phyloP scores from a whole-genome alignment of 2,329 filamentous ascomycete species.

The Didymella lethalis region DNA sequence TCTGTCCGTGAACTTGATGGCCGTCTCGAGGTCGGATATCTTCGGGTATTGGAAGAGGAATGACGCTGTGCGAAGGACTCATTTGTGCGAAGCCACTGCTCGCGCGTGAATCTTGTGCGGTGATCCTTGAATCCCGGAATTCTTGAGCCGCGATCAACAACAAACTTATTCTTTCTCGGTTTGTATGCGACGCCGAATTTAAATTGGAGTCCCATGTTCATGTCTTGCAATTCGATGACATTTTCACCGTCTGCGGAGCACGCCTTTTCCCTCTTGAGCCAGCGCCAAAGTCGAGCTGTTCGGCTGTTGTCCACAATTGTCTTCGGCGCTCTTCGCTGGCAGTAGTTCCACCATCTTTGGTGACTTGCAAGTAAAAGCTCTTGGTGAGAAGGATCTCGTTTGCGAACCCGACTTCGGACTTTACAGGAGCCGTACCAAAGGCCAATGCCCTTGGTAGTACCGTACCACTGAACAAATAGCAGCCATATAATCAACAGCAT shows the following conservation, averaged over 20 bases:
- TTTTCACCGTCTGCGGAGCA: not conserved
- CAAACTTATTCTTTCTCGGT: not conserved
- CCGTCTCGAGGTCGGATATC: not conserved
- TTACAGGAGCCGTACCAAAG: no score
- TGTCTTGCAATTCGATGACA: not conserved
- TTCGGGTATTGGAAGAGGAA: not conserved
- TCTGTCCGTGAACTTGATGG: conserved; percentile 1
- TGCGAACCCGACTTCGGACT: not conserved
- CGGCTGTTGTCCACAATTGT: not conserved
- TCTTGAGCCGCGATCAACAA: not conserved
- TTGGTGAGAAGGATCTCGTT: not conserved
- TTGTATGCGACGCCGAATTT: not conserved
- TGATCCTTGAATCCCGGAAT: conserved; percentile 1
- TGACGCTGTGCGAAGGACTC: not conserved
- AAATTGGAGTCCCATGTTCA: not conserved
- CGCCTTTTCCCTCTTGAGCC: not conserved
- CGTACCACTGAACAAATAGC: not conserved
- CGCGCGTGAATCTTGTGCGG: not conserved
- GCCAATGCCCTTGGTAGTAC: no score
- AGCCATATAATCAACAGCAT: not conserved
- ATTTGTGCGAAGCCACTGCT: not conserved
- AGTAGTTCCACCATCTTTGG: not conserved
- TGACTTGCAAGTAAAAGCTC: not conserved
- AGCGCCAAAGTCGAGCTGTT: not conserved
- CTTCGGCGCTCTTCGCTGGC: not conserved